Conservation (phyloP, 305 asterid species). For the Withania somnifera region DNA sequence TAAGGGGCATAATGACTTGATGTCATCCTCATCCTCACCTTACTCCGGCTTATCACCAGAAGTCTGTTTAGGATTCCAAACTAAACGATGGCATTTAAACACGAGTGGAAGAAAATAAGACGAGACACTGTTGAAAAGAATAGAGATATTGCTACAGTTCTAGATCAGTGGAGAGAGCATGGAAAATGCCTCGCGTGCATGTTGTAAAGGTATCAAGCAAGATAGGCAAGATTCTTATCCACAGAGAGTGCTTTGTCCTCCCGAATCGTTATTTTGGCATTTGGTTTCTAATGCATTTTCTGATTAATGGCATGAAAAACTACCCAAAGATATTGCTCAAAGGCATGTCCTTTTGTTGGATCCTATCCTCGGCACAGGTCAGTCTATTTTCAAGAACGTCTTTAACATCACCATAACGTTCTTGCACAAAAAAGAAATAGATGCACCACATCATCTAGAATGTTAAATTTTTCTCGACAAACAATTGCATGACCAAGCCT, state of each 20-base stretch:
- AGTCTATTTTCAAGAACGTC: conserved; percentile 4
- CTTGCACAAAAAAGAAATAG: background rate
- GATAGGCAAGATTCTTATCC: conserved; percentile 10
- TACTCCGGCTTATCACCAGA: no score
- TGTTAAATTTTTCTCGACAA: background rate
- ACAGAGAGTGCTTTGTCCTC: conserved; percentile 2
- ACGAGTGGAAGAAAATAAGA: conserved; percentile 83
- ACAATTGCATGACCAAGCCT: background rate
- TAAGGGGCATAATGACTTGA: no score
- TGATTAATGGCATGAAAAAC: conserved; percentile 17
- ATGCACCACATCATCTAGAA: background rate
- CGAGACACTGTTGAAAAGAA: conserved; percentile 90
- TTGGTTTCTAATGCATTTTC: background rate
- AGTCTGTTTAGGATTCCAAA: no score
- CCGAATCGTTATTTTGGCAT: background rate
- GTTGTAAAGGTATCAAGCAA: conserved; percentile 9
- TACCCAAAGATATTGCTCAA: conserved; percentile 5
- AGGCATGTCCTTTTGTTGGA: conserved; percentile 7
- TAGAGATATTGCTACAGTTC: conserved; percentile 78
- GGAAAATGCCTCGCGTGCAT: conserved; percentile 8
- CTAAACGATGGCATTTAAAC: no score
- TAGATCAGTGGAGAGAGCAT: conserved; percentile 97
- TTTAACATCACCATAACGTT: background rate
- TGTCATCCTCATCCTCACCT: no score
- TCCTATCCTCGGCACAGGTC: conserved; percentile 44